Evolutionary conservation across 2,329 filamentous ascomycete genomes (phyloP).

Genomic region (Aphanoascus verrucosus): DNA sequence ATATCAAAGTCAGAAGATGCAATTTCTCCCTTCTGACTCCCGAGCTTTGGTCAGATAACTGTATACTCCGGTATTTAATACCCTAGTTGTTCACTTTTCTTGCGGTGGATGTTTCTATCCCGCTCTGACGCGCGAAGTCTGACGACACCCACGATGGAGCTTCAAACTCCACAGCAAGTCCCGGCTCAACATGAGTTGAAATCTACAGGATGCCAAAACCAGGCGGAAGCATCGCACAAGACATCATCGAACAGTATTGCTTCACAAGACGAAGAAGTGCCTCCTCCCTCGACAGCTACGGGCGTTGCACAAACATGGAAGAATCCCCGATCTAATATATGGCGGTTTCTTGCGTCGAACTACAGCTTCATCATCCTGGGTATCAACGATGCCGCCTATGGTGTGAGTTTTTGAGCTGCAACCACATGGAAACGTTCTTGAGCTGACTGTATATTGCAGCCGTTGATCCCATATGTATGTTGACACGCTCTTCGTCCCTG

Average conservation of each 20-base stretch:
- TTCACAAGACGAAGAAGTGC: constrained; percentile 21
- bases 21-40: no score
- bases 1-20: no score
- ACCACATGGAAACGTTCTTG: neutral
- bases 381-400: constrained; percentile 47
- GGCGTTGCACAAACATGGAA: constrained; percentile 52
- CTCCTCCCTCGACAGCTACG: constrained; percentile 37
- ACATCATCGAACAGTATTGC: neutral
- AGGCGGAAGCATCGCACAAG: neutral
- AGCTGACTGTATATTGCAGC: constrained; percentile 22
- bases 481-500: neutral
- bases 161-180: neutral
- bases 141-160: neutral
- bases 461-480: constrained; percentile 41
- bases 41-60: no score
- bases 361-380: constrained; percentile 49
- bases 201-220: neutral
- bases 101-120: neutral
- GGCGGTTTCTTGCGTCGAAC: constrained; percentile 48
- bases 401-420: constrained; percentile 30
- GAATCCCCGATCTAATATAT: constrained; percentile 47
- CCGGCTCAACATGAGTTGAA: neutral
- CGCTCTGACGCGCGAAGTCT: neutral
- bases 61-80: no score
- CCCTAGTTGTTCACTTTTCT: neutral